These are phyloP conservation scores for Rhodomyrtus psidioides DNA, from an alignment of 441 rosid genomes.

Conservation along the genomic window DNA sequence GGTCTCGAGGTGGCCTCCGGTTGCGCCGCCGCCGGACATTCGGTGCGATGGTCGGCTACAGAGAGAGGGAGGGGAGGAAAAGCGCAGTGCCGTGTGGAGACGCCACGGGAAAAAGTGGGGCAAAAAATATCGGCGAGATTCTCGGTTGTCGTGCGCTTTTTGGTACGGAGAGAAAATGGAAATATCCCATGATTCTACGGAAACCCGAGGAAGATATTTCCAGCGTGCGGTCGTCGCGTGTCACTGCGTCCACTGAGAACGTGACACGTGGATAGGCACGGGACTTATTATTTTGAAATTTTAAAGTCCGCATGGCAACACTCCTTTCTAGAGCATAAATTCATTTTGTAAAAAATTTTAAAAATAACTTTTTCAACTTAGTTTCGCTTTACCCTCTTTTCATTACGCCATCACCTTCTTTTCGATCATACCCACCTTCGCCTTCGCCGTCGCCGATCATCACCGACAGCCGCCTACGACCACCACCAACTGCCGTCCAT, in stretches of 20 bases:
- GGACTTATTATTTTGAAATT: too few species aligned
- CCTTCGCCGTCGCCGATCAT: too few species aligned
- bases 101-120: neutral
- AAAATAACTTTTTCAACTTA: too few species aligned
- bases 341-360: too few species aligned
- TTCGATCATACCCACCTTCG: too few species aligned
- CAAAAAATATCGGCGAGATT: neutral
- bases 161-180: neutral
- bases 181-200: neutral
- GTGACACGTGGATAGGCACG: neutral
- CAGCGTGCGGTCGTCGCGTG: neutral
- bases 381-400: too few species aligned
- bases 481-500: too few species aligned
- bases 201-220: neutral
- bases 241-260: neutral
- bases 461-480: too few species aligned
- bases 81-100: neutral
- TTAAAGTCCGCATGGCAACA: too few species aligned
- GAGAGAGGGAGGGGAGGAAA: neutral
- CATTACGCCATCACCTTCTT: too few species aligned
- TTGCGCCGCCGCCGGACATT: neutral
- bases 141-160: neutral
- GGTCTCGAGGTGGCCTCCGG: conserved; percentile 35
- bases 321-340: too few species aligned
- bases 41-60: neutral